Conservation (phyloP, 306 rosid species). For the Senna siamea region DNA sequence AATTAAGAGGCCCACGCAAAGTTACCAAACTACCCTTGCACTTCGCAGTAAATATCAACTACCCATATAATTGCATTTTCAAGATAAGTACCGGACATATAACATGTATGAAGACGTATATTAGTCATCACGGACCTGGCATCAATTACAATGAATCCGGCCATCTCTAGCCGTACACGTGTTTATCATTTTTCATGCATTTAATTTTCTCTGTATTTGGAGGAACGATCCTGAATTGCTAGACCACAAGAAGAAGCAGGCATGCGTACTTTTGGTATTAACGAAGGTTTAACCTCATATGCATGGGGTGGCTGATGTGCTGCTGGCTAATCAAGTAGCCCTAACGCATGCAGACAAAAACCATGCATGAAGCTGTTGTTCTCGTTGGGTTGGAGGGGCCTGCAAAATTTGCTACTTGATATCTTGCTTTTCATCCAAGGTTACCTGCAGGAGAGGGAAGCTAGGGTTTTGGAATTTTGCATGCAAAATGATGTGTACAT, state of each 20-base stretch:
- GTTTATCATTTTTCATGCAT: conserved; percentile 43
- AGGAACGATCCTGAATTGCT: too few species aligned
- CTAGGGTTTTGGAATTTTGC: conserved; percentile 36
- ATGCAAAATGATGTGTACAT: conserved; percentile 1
- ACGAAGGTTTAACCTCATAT: conserved; percentile 37
- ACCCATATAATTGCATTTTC: conserved; percentile 36
- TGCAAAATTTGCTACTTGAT: conserved; percentile 17
- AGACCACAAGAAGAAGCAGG: not conserved
- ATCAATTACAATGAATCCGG: conserved; percentile 26
- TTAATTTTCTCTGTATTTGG: too few species aligned
- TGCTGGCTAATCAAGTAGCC: conserved; percentile 26
- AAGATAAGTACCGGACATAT: conserved; percentile 14
- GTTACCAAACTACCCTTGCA: conserved; percentile 56
- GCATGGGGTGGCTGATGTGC: conserved; percentile 31
- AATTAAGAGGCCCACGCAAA: conserved; percentile 29
- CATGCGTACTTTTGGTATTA: conserved; percentile 40
- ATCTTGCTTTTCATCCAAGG: conserved; percentile 31
- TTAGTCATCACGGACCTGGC: conserved; percentile 21
- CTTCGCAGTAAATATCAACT: not conserved
- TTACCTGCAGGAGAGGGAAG: conserved; percentile 42
- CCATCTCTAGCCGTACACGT: conserved; percentile 59
- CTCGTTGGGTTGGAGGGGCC: conserved; percentile 36
- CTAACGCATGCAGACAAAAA: conserved; percentile 27
- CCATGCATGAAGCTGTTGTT: not conserved
- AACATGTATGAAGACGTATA: not conserved